These are phyloP conservation scores for Taiozyma sp. DNA, from an alignment of 1,139 yeast species.

Conservation along the genomic window DNA sequence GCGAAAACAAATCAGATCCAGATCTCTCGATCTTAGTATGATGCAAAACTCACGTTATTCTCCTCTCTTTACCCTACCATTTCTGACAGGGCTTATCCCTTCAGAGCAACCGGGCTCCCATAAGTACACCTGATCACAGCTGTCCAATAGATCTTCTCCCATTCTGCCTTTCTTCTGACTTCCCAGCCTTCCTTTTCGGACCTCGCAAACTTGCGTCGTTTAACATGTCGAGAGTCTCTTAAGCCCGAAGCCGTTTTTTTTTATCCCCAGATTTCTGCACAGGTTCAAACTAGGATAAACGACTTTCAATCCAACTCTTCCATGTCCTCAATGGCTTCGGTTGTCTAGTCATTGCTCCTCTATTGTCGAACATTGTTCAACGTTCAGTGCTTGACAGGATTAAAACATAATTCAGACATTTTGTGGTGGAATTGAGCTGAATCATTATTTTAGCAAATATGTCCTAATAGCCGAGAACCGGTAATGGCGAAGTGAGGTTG, in stretches of 20 bases:
- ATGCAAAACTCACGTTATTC: background rate
- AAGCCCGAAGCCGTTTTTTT: background rate
- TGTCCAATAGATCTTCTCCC: background rate
- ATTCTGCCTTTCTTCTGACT: background rate
- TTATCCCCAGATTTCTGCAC: background rate
- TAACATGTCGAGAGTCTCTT: background rate
- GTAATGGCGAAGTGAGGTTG: background rate
- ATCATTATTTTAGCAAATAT: background rate
- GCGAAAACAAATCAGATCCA: background rate
- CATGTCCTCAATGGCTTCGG: background rate
- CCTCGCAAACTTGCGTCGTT: background rate
- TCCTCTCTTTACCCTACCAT: background rate
- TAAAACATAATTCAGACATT: background rate
- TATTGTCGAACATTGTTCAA: background rate
- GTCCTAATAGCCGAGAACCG: background rate
- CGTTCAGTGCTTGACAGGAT: background rate
- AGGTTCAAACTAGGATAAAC: background rate
- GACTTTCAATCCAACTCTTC: background rate
- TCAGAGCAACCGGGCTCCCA: background rate
- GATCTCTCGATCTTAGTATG: background rate
- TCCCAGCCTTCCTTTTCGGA: background rate
- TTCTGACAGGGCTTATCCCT: background rate
- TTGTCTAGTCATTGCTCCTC: background rate
- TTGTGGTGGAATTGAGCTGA: background rate
- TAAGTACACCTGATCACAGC: background rate